Percentiles rank a stretch among this genome's conserved stretches.
These are phyloP conservation scores for Ophiostoma tasmaniense DNA, from an alignment of 2,329 filamentous ascomycete species.

Conservation along the genomic window DNA sequence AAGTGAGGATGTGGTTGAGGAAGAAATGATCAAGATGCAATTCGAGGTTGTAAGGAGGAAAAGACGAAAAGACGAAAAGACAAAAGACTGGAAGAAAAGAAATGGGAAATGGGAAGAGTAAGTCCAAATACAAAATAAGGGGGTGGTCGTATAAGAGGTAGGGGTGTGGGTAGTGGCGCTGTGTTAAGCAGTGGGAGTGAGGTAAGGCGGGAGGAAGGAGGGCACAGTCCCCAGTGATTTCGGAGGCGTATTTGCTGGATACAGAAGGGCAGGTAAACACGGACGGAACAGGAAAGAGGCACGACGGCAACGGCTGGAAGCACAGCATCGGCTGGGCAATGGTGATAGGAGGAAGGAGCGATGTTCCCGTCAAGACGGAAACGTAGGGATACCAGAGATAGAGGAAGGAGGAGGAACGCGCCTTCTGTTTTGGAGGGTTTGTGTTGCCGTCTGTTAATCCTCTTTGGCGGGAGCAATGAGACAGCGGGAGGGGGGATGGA, in stretches of 20 bases:
- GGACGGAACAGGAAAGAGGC: neutral
- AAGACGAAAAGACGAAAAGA: neutral
- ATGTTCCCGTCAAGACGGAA: neutral
- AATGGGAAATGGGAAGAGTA: no score
- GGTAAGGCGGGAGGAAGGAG: neutral
- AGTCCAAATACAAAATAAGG: no score
- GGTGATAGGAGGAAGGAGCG: neutral
- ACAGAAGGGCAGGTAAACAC: neutral
- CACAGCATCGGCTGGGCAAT: slow-evolving; percentile 6
- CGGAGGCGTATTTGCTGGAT: no score
- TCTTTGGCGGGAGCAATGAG: neutral
- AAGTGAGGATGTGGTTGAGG: neutral
- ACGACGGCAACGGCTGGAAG: neutral
- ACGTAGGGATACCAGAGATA: neutral
- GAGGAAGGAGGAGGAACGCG: neutral
- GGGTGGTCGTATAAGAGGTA: neutral
- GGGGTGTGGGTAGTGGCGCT: neutral
- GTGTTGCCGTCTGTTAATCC: neutral
- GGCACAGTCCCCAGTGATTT: no score
- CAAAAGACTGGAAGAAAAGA: neutral
- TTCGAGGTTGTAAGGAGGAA: neutral
- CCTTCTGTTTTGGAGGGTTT: neutral
- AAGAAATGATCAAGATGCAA: neutral
- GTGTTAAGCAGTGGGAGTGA: neutral
- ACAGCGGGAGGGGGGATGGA: neutral